Evolutionary conservation across 331 rosid genomes (phyloP).

Genomic region (Erythrophleum ivorense): DNA sequence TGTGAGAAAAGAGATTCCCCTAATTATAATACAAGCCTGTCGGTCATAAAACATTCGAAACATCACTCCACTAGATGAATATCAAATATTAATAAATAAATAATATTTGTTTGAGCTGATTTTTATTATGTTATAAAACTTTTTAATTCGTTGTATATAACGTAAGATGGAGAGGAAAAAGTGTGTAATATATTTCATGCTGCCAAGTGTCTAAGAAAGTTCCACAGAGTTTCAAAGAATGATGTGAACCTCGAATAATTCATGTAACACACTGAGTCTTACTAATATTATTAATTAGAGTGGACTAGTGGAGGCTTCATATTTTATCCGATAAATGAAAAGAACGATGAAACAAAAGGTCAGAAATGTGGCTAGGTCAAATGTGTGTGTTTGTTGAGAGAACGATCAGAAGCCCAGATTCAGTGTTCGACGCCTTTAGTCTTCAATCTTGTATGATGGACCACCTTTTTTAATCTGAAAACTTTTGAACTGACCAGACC

Average conservation of each 20-base stretch:
- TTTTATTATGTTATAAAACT: too few relatives aligned
- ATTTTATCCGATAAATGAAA: neutral
- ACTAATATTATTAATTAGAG: neutral
- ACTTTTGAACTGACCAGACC: neutral
- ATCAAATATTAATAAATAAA: too few relatives aligned
- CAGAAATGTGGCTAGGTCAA: neutral
- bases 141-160: neutral
- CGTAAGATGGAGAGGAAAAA: neutral
- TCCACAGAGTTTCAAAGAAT: neutral
- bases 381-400: neutral
- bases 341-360: neutral
- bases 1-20: neutral
- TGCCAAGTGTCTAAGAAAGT: neutral
- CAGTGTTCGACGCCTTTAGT: conserved; percentile 1
- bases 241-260: neutral
- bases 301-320: neutral
- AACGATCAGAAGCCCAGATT: conserved; percentile 22
- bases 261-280: neutral
- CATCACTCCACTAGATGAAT: too few relatives aligned
- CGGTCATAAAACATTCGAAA: neutral
- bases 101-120: too few relatives aligned
- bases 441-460: neutral
- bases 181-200: neutral
- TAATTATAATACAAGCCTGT: neutral
- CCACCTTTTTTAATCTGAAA: neutral